Base-by-base conservation (phyloP, 164 flowering plant genomes). In the Malania oleifera region DNA sequence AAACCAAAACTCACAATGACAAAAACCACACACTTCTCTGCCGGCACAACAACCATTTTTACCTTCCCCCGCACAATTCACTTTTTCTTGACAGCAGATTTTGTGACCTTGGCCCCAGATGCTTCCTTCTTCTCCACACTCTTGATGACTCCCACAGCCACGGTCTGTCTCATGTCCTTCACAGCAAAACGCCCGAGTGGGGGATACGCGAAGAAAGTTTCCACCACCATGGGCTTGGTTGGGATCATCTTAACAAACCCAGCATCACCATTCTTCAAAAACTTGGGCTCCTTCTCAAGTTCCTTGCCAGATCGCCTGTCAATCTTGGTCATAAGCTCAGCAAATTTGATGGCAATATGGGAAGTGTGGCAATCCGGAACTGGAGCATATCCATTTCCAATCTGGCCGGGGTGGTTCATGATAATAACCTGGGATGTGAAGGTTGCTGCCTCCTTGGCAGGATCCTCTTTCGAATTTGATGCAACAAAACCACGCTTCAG, bases 271-370 rank as follows among this genome's bases (percentile, higher is more conserved):
- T 59, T 59, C 44, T 59, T 59, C 62, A 59, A 34, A 49, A 59
- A 59, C 52, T 58, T 58, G 9, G 61, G 52, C n/a, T n/a, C n/a
- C n/a, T n/a, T n/a, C n/a, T n/a, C n/a, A n/a, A n/a, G n/a, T n/a
- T n/a, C n/a, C n/a, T 59, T 59, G 13, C 62, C 62, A 22, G 62
- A 59, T 17, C 62, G 52, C 53, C 62, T 59, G 54, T 59, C 62
- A 20, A 59, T 59, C 60, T 57, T 57, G 61, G 61, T 57, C 3
- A 44, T 9, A 17, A 45, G 8, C 23, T 45, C 2, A 20, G 49
- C 10, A 20, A 45, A 45, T 17, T 45, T 1, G 18, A 44, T 54
- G 5, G 54, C 62, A 31, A 59, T 59, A 22, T 59, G 62, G 29
- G 53, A 59, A 24, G 62, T 59, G 62, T 59, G 62, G 40, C 62